Base-by-base conservation (phyloP, 441 rosid species). In the Croton laevigatus region DNA sequence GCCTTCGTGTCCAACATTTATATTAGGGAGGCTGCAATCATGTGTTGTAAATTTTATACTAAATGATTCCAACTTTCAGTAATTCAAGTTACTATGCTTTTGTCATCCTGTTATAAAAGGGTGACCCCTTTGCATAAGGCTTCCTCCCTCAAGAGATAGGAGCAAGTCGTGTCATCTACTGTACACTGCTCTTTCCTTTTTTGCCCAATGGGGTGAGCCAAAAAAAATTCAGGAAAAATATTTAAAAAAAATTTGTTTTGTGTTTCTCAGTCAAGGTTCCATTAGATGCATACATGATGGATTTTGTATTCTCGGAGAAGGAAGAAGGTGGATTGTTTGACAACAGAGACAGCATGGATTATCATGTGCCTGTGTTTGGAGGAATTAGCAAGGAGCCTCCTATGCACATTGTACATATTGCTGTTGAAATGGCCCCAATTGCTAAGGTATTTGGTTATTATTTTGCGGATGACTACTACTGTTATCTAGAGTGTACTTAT, bases 401-500 rank as follows among this genome's bases (percentile, higher is more conserved):
- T 55, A 81, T 91, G 89, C 90, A 93, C 73, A 75, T 95, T 75
- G 97, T 95, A 70, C 99, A 95, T 81, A 81, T 95, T 69, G 85
- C 96, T 78, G 97, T 95, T 73, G 98, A 95, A 86, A 93, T 95
- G 98, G 99, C 99, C 54, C 99, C 97, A 57, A 87, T 95, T 55
- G 99, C 98, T 42, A 95, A 93, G 98, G 99, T 89, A 4, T 9
- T 36, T 52, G 49, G 2, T 58, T 75, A 34, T 69, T 59, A 49
- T 76, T 75, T 20, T 59, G 12, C 52, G 14, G 62, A 62, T 23
- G 10, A 59, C 27, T 62, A 12, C 73, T 59, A 59, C 13, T 37
- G 5, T 52, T 42, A 34, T 65, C 14, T 65, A 48, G 38, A 64
- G 23, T 48, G 20, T 48, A 8, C 12, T 65, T 9, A 14, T 48